Percentiles rank a stretch among this genome's conserved stretches.
phyloP scores from a whole-genome alignment of 2,329 filamentous ascomycete species.

The Neophaeococcomyces mojaviensis region DNA sequence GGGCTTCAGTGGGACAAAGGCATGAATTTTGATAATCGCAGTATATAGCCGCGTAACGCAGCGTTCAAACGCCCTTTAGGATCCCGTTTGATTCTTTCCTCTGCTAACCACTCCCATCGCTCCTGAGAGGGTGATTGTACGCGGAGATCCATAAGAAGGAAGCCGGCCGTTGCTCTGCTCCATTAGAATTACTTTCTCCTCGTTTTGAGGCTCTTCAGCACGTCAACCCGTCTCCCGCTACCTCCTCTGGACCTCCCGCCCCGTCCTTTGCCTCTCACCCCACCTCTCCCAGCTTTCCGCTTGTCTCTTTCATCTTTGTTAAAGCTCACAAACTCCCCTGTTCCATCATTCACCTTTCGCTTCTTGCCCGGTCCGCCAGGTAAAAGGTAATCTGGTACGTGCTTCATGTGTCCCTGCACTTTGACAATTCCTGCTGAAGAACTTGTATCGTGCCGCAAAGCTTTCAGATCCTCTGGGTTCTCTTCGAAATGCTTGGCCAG shows the following conservation, averaged over 20 bases:
- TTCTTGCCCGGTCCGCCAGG: conserved; percentile 68
- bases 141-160: no score
- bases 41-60: no score
- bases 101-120: no score
- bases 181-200: conserved; percentile 24
- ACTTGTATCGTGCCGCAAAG: conserved; percentile 85
- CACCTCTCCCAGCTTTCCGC: conserved; percentile 26
- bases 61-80: no score
- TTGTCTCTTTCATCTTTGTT: conserved; percentile 41
- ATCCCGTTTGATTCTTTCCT: no score
- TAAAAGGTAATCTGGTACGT: conserved; percentile 88
- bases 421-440: conserved; percentile 61
- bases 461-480: conserved; percentile 80
- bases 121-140: no score
- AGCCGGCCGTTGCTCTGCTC: no score
- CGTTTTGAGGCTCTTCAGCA: conserved; percentile 80
- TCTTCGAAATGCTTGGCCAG: conserved; percentile 94
- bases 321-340: conserved; percentile 57
- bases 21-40: no score
- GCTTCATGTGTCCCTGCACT: conserved; percentile 81
- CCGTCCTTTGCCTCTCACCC: conserved; percentile 39
- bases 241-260: conserved; percentile 39
- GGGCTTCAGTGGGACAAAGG: no score
- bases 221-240: conserved; percentile 65
- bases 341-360: conserved; percentile 60